phyloP scores from a whole-genome alignment of 768 basidiomycete genomes.

The Mycena haematopus region DNA sequence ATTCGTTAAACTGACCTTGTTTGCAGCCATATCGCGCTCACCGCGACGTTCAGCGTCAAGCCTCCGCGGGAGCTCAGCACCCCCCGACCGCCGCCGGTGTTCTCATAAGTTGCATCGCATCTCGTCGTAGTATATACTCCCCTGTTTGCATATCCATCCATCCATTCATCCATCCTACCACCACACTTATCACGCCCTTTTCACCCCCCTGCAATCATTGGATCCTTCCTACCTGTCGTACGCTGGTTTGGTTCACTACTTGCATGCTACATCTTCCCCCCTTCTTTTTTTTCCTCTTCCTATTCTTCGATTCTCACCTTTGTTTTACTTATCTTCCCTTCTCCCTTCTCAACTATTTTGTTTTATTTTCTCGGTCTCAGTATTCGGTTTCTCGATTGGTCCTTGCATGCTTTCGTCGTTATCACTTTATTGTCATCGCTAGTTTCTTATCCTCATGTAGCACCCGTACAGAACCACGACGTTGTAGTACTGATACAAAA shows the following conservation, averaged over 20 bases:
- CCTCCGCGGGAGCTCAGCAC: slow-evolving; percentile 24
- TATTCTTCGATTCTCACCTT: slow-evolving; percentile 11
- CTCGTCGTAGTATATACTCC: slow-evolving; percentile 3
- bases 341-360: too few species aligned
- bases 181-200: slow-evolving; percentile 4
- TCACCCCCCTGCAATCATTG: slow-evolving; percentile 21
- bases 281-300: background rate
- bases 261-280: slow-evolving; percentile 22
- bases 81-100: slow-evolving; percentile 25
- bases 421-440: slow-evolving; percentile 32
- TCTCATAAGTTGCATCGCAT: slow-evolving; percentile 14
- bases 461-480: slow-evolving; percentile 31
- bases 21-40: slow-evolving; percentile 24
- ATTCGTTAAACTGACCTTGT: background rate
- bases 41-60: slow-evolving; percentile 27
- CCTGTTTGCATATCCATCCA: slow-evolving; percentile 14
- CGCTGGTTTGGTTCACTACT: slow-evolving; percentile 27
- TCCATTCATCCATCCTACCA: slow-evolving; percentile 6
- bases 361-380: slow-evolving; percentile 1
- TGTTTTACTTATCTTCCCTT: slow-evolving; percentile 20
- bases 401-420: slow-evolving; percentile 28
- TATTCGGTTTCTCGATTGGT: slow-evolving; percentile 5
- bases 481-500: slow-evolving; percentile 33
- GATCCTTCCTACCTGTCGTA: slow-evolving; percentile 24
- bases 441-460: slow-evolving; percentile 26